Percentiles rank a stretch among this genome's conserved stretches.
Evolutionary conservation across 768 basidiomycete genomes (phyloP).

Genomic region (Strobilomyces echinocephalus): DNA sequence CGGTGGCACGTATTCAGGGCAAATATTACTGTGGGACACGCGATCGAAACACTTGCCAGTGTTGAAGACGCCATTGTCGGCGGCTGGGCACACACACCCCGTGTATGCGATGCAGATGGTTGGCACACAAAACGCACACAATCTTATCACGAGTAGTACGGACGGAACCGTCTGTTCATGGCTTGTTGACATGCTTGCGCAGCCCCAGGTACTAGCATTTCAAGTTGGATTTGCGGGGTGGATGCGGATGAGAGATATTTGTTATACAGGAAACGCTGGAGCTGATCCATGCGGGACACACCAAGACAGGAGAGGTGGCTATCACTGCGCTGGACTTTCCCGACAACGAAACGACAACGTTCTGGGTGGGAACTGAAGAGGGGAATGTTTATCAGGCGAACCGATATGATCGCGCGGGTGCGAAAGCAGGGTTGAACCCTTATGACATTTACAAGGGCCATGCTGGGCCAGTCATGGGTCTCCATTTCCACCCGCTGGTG

Average conservation of each 20-base stretch:
- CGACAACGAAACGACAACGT: conserved; percentile 92
- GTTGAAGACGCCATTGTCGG: conserved; percentile 92
- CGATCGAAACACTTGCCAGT: conserved; percentile 95
- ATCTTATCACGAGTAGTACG: conserved; percentile 92
- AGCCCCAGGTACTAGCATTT: conserved; percentile 70
- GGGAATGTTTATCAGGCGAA: conserved; percentile 96
- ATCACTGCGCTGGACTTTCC: conserved; percentile 94
- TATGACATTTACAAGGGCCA: conserved; percentile 92
- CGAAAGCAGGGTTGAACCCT: conserved; percentile 93
- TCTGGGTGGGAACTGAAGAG: conserved; percentile 98
- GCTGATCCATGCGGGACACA: conserved; percentile 82
- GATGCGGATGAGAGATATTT: neutral
- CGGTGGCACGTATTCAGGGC: conserved; percentile 98
- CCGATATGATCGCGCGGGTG: conserved; percentile 92
- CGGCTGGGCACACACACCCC: conserved; percentile 96
- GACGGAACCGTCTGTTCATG: conserved; percentile 97
- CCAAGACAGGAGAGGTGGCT: conserved; percentile 95
- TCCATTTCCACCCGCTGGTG: conserved; percentile 89
- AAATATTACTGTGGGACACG: conserved; percentile 97
- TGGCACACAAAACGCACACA: conserved; percentile 98
- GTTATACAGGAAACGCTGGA: conserved; percentile 81
- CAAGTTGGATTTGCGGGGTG: neutral
- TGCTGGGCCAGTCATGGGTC: conserved; percentile 87
- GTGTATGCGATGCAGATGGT: conserved; percentile 99
- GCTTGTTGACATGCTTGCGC: conserved; percentile 97